Conservation (phyloP, 441 rosid genomes). For the Codiaeum variegatum region DNA sequence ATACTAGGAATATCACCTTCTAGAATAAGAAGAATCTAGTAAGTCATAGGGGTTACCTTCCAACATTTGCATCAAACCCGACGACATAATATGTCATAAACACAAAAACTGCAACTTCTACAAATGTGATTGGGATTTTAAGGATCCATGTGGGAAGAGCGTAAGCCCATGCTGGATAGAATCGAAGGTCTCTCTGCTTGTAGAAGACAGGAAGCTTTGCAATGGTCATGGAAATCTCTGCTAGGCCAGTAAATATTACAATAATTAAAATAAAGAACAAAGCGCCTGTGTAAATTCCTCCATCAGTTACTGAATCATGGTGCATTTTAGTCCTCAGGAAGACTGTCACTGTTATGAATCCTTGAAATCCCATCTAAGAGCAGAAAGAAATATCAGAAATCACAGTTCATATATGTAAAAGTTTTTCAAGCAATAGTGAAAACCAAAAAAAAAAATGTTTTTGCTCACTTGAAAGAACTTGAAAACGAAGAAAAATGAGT, state of each 20-base stretch:
- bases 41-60: constrained; percentile 39
- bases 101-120: constrained; percentile 56
- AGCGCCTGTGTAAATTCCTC: constrained; percentile 61
- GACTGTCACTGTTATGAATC: constrained; percentile 49
- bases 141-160: constrained; percentile 75
- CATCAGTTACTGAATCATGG: constrained; percentile 44
- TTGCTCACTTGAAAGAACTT: constrained; percentile 54
- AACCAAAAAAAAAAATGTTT: background rate
- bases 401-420: background rate
- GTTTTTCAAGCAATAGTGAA: background rate
- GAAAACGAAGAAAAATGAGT: constrained; percentile 77
- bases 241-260: constrained; percentile 66
- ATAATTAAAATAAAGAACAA: constrained; percentile 47
- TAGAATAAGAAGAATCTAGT: background rate
- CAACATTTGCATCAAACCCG: constrained; percentile 63
- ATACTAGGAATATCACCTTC: constrained; percentile 2
- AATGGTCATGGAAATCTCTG: constrained; percentile 77
- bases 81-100: constrained; percentile 60
- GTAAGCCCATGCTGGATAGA: constrained; percentile 77
- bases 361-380: constrained; percentile 36
- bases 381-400: background rate
- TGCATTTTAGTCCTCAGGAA: constrained; percentile 68
- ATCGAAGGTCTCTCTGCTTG: constrained; percentile 75
- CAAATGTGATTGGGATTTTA: constrained; percentile 60
- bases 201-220: constrained; percentile 75